phyloP scores from a whole-genome alignment of 2,329 filamentous ascomycete species.

The Nothophaeocryptopus gaeumannii region DNA sequence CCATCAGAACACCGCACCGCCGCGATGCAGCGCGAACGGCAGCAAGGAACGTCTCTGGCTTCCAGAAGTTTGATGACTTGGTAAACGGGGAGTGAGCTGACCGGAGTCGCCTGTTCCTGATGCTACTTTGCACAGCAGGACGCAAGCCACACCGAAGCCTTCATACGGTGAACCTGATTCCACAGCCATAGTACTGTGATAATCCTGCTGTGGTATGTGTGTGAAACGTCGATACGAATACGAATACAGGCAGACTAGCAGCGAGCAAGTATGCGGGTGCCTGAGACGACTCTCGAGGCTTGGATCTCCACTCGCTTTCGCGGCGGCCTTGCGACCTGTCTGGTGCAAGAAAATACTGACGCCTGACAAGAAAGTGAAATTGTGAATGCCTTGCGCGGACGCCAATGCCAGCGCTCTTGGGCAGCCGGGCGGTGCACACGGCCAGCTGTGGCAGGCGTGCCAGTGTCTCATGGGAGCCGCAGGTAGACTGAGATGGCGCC shows the following conservation, averaged over 20 bases:
- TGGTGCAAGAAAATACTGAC: slow-evolving; percentile 8
- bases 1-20: neutral
- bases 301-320: too few species aligned
- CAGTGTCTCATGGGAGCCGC: slow-evolving; percentile 8
- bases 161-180: slow-evolving; percentile 1
- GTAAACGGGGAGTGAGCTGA: neutral
- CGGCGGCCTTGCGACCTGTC: neutral
- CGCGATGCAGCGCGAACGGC: neutral
- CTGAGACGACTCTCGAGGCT: too few species aligned
- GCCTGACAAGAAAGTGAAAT: slow-evolving; percentile 9
- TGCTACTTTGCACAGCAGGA: neutral
- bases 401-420: slow-evolving; percentile 6
- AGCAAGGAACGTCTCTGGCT: neutral
- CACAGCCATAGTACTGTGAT: neutral
- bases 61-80: neutral
- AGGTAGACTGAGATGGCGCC: slow-evolving; percentile 2
- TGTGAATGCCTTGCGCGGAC: neutral
- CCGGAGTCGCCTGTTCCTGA: slow-evolving; percentile 1
- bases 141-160: slow-evolving; percentile 1
- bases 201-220: neutral
- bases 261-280: neutral
- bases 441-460: neutral
- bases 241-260: slow-evolving; percentile 1
- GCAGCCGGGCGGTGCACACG: neutral
- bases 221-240: slow-evolving; percentile 3